Conservation (phyloP, 495 filamentous ascomycete species). For the Xanthoparmelia taractica region DNA sequence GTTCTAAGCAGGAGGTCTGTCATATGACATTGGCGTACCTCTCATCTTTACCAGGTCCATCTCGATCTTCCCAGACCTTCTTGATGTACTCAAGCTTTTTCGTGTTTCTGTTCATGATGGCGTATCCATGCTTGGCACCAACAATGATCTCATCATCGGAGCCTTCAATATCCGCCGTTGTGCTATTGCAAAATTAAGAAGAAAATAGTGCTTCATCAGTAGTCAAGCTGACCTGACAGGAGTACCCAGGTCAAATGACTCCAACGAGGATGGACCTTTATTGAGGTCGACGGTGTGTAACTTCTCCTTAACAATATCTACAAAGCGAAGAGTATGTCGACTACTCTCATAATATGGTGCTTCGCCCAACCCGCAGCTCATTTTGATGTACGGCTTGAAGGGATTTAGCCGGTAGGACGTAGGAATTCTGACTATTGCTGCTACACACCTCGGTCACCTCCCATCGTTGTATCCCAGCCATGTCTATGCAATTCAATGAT, state of each 20-base stretch:
- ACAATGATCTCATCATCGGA: conserved; percentile 61
- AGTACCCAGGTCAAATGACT: conserved; percentile 57
- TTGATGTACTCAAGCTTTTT: conserved; percentile 55
- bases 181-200: conserved; percentile 35
- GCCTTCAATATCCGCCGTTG: conserved; percentile 75
- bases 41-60: conserved; percentile 41
- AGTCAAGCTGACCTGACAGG: conserved; percentile 46
- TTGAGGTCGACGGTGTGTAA: conserved; percentile 66
- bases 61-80: conserved; percentile 46
- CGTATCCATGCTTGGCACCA: conserved; percentile 75
- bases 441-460: conserved; percentile 19
- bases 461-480: conserved; percentile 21
- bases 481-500: neutral
- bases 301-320: conserved; percentile 77
- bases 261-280: conserved; percentile 55
- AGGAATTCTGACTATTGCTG: neutral
- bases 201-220: neutral
- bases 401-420: neutral
- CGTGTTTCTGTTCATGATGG: conserved; percentile 60
- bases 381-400: conserved; percentile 61
- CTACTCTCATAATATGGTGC: conserved; percentile 69
- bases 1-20: conserved; percentile 14
- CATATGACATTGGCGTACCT: conserved; percentile 31
- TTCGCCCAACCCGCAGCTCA: conserved; percentile 70
- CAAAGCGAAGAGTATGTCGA: conserved; percentile 69